Evolutionary conservation across 805 yeast genomes (phyloP), one percentile per base, ranked within the genome.

Genomic region (Pichia sporocuriosa): DNA sequence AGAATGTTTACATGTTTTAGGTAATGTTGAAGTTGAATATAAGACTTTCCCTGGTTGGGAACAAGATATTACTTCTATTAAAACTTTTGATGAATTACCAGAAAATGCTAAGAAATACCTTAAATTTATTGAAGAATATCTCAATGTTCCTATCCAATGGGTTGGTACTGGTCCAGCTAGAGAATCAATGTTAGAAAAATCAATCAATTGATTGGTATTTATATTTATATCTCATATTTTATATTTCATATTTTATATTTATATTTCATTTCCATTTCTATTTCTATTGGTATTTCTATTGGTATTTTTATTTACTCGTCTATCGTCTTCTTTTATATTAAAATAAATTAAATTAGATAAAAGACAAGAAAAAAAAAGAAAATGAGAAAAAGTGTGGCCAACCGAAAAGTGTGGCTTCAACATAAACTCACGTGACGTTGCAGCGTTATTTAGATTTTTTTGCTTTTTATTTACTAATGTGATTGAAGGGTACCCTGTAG

Each of bases 101-200:
- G 80, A 72, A 60, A 82, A 85, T 54, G 96, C 97, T 36, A 77
- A 84, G 70, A 75, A 75, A 51, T 93, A 93, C 67, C 72, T 93
- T 65, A 71, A 75, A 52, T 93, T 66, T 63, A 90, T 93, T 57
- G 97, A 88, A 67, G 81, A 87, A 49, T 89, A 73, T 58, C 70
- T 89, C 48, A 72, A 74, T 37, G 90, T 86, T 44, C 95, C 95
- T 43, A 75, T 93, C 49, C 84, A 83, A 63, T 93, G 97, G 97
- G 93, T 93, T 48, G 98, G 98, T 61, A 93, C 95, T 44, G 98
- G 98, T 49, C 97, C 98, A 49, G 95, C 87, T 40, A 84, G 97
- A 70, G 95, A 84, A 43, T 79, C 89, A 28, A 89, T 88, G 96
- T 73, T 88, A 54, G 79, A 77, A 53, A 81, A 78, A 62, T 30